Evolutionary conservation across 129 eudicot species (phyloP), one percentile per base, ranked within the genome.

Genomic region (Tanacetum coccineum): DNA sequence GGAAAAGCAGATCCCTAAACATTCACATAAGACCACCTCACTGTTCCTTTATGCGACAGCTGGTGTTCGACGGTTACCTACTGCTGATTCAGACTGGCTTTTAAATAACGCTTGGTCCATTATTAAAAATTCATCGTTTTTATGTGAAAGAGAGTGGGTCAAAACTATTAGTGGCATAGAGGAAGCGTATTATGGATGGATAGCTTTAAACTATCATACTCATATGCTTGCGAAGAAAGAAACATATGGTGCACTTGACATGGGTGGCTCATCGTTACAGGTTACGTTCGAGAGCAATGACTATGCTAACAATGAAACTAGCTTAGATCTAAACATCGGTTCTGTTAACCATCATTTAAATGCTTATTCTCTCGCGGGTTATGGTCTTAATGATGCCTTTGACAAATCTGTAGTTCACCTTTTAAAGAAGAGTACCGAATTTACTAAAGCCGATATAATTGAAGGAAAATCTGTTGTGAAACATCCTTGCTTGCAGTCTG

Each of bases 181-280:
- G 74, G 99, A 94, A 78, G 99, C 99, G 13, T 94, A 89, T 83
- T 94, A 74, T 71, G 99, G 99, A 73, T 94, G 99, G 99, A 94
- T 94, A 74, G 96, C 99, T 74, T 77, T 94, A 65, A 94, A 94
- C 63, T 76, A 86, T 84, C 88, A 94, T 21, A 82, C 87, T 19
- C 80, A 75, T 71, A 83, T 84, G 18, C 79, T 94, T 49, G 97
- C 90, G 0, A 74, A 75, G 15, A 84, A 73, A 70, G 86, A 81
- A 70, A 94, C 99, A 13, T 89, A 79, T 76, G 99, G 99, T 69
- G 95, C 99, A 44, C 97, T 94, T 56, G 99, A 94, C 58, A 77
- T 94, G 61, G 99, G 99, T 75, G 99, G 99, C 66, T 94, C 99
- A 22, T 94, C 99, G 0, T 70, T 94, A 60, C 99, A 94, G 65